Conservation (phyloP, 441 rosid genomes). For the Syzygium syzygioides region DNA sequence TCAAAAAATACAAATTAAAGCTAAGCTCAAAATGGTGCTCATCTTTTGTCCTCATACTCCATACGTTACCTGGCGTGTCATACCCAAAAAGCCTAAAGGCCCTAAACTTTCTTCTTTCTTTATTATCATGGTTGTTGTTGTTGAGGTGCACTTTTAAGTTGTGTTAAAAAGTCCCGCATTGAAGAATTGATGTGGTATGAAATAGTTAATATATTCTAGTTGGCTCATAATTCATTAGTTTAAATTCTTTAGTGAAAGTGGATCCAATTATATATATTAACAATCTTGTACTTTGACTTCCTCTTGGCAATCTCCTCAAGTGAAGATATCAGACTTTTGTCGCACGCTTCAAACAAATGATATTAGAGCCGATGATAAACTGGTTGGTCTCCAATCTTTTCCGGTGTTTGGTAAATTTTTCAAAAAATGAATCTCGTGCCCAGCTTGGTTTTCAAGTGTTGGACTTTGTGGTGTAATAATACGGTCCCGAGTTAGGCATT, state of each 20-base stretch:
- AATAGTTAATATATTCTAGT: background rate
- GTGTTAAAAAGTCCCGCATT: background rate
- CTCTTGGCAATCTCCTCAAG: background rate
- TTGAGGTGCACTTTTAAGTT: background rate
- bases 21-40: background rate
- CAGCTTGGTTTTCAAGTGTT: background rate
- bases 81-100: background rate
- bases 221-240: background rate
- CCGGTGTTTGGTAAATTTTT: background rate
- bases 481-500: background rate
- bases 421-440: background rate
- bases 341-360: background rate
- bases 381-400: background rate
- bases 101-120: background rate
- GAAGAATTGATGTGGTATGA: background rate
- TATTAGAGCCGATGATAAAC: background rate
- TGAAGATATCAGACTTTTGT: background rate
- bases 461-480: background rate
- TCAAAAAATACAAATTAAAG: background rate
- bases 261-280: background rate
- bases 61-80: slow-evolving; percentile 2
- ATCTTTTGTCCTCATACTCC: slow-evolving; percentile 4
- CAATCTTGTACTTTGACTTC: background rate
- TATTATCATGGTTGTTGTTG: background rate
- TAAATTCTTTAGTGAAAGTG: background rate